Evolutionary conservation across 1,284 basidiomycete genomes (phyloP), one percentile per base, ranked within the genome.

Genomic region (Papiliotrema flavescens): DNA sequence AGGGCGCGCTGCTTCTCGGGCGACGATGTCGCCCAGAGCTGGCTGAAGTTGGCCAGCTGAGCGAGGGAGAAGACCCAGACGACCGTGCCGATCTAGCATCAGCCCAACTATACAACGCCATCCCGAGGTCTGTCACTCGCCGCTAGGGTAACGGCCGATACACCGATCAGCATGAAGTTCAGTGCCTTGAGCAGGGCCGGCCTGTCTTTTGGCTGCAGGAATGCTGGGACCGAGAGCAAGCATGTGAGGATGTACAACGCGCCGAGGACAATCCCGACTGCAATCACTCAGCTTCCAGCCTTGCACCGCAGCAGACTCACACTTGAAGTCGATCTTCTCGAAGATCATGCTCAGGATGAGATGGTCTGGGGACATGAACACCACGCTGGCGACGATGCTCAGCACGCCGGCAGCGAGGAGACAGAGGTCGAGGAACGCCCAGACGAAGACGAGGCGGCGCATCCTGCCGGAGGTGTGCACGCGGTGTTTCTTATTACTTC

Each of bases 41-140:
- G 59, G 59, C 83, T 81, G 75, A 85, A 90, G 64, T 88, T 83
- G 44, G 78, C 75, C 28, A 85, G 82, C 69, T 89, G 84, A 51
- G 80, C 73, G 15, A 93, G 80, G 2, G 89, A 88, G 71, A 79
- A 88, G 76, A 86, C 83, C 89, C 90, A 92, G 54, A 91, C 75
- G 58, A 83, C 81, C 20, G 84, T 83, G 48, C 87, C 88, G 43
- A 88, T 49, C 65, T 65, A 34, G n/a, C 48, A 24, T 56, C 42
- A 28, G 41, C 15, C 9, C 19, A 9, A 36, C 2, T n/a, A 11
- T 26, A 26, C 11, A 5, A 3, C 1, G 4, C 23, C 3, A 11
- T 5, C 5, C 13, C 15, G 35, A 22, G 22, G 37, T 1, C 28
- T 1, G 1, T 1, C 17, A 55, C 64, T 55, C 42, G 63, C 64